Percentiles rank a stretch among this genome's conserved stretches.
These are phyloP conservation scores for Chrysanthemum makinoi DNA, from an alignment of 129 eudicot genomes.

Conservation along the genomic window DNA sequence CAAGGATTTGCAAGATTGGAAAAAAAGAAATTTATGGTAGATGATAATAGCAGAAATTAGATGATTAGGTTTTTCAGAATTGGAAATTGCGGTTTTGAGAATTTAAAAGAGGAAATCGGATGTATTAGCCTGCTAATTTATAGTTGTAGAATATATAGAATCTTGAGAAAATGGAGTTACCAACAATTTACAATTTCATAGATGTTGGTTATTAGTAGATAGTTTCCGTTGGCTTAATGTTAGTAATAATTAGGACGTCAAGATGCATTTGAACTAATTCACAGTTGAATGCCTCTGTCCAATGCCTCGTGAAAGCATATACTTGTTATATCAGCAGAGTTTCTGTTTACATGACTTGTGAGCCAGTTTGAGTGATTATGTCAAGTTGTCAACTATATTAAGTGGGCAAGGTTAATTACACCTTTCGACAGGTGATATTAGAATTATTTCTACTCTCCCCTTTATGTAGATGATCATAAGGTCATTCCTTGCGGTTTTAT, in stretches of 20 bases:
- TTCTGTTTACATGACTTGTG: no score
- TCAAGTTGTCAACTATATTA: not conserved
- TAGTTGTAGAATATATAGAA: no score
- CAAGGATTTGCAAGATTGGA: no score
- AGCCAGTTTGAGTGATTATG: not conserved
- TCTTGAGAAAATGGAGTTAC: no score
- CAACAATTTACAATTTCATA: no score
- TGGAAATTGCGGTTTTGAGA: constrained; percentile 17
- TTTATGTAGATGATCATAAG: not conserved
- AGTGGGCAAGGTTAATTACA: not conserved
- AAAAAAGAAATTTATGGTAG: not conserved
- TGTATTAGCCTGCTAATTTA: not conserved
- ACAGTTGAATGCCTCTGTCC: not conserved
- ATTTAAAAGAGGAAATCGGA: not conserved
- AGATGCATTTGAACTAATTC: no score
- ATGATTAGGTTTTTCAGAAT: constrained; percentile 1
- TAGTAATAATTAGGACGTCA: no score
- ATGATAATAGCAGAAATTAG: not conserved
- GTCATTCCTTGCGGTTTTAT: not conserved
- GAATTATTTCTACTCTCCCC: no score
- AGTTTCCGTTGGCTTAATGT: no score
- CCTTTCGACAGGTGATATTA: no score
- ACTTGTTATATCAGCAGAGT: no score
- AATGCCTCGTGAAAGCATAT: not conserved
- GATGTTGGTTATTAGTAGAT: no score